Evolutionary conservation across 108 stramenopile species (phyloP).

Genomic region (Cylindrotheca closterium): DNA sequence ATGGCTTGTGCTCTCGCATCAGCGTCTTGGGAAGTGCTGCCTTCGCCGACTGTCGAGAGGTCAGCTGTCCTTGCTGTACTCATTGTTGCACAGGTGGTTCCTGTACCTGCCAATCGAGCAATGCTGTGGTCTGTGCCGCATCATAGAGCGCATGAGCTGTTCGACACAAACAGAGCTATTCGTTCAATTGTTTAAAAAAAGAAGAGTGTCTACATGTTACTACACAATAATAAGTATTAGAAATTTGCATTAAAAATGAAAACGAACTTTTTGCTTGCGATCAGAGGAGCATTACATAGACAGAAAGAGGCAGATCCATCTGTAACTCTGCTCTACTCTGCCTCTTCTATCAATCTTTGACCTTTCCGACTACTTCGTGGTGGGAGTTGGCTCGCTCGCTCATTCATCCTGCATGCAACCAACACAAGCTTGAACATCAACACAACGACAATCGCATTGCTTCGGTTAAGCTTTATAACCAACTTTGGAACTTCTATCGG

Average conservation of each 20-base stretch:
- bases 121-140: not conserved
- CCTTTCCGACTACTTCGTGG: no score
- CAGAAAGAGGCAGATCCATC: not conserved
- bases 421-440: no score
- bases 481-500: no score
- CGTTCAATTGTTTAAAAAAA: not conserved
- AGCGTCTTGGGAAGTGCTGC: slow-evolving; percentile 8
- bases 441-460: no score
- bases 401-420: no score
- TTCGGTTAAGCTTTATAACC: no score
- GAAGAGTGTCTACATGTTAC: not conserved
- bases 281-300: not conserved
- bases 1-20: slow-evolving; percentile 13
- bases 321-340: no score
- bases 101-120: slow-evolving; percentile 7
- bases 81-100: slow-evolving; percentile 23
- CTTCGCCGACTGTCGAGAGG: slow-evolving; percentile 29
- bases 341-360: no score
- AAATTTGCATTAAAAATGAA: not conserved
- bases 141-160: no score
- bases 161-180: no score
- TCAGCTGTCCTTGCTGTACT: slow-evolving; percentile 32
- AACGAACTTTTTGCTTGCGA: not conserved
- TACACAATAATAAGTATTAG: not conserved
- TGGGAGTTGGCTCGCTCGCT: no score